phyloP scores from a whole-genome alignment of 352 stramenopile genomes.

The Blastocystis sp. region DNA sequence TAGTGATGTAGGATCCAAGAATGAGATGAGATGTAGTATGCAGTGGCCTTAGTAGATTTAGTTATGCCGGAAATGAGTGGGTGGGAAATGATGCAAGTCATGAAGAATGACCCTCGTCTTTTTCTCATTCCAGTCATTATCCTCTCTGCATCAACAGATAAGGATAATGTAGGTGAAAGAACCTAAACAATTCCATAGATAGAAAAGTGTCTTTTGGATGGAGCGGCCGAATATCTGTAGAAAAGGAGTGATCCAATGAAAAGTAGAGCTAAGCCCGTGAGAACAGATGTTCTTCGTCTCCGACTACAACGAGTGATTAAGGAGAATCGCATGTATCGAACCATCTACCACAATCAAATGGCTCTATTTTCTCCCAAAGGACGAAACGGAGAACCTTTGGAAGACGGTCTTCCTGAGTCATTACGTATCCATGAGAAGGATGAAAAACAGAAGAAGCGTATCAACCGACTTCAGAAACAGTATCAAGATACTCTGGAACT shows the following conservation, averaged over 20 bases:
- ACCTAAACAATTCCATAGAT: not conserved
- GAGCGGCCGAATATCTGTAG: slow-evolving; percentile 31
- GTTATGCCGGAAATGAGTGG: not conserved
- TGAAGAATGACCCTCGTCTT: slow-evolving; percentile 47
- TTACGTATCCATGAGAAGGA: not conserved
- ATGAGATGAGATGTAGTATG: not conserved
- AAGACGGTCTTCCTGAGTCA: not conserved
- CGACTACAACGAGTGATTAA: slow-evolving; percentile 21
- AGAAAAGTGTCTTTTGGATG: slow-evolving; percentile 1
- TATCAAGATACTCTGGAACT: not conserved
- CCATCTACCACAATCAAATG: slow-evolving; percentile 18
- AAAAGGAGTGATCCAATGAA: not conserved
- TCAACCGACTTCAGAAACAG: not conserved
- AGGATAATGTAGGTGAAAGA: not conserved
- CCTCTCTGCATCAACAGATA: not conserved
- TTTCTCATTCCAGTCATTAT: slow-evolving; percentile 54
- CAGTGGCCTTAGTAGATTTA: slow-evolving; percentile 9
- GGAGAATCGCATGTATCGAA: slow-evolving; percentile 15
- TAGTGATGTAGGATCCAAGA: not conserved
- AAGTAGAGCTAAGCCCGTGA: slow-evolving; percentile 3
- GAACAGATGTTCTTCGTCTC: slow-evolving; percentile 25
- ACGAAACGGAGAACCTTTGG: not conserved
- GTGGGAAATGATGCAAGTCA: not conserved
- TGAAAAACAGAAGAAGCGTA: slow-evolving; percentile 1
- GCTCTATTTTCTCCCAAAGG: slow-evolving; percentile 3